Evolutionary conservation across 768 basidiomycete genomes (phyloP).

Genomic region (Leccinum barrowsii): DNA sequence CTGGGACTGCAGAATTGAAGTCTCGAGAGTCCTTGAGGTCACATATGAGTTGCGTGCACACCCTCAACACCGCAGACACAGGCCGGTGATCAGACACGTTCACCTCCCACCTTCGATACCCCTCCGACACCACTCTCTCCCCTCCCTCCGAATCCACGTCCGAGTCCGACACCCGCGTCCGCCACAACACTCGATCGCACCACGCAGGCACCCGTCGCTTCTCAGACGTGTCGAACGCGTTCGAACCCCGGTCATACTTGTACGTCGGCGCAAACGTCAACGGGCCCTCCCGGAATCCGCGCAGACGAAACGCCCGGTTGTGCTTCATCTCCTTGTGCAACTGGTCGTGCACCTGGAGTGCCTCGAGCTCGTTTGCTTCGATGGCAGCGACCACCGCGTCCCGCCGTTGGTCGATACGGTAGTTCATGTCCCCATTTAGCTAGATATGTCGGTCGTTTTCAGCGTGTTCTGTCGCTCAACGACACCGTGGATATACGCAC

Average conservation of each 20-base stretch:
- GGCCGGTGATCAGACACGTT: slow-evolving; percentile 91
- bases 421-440: slow-evolving; percentile 95
- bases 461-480: not conserved
- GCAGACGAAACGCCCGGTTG: slow-evolving; percentile 85
- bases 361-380: slow-evolving; percentile 58
- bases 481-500: slow-evolving; percentile 34
- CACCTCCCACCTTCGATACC: slow-evolving; percentile 80
- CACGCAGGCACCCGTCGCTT: slow-evolving; percentile 90
- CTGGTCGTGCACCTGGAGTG: slow-evolving; percentile 78
- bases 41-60: slow-evolving; percentile 24
- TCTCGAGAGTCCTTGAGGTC: no score
- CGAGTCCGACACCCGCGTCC: slow-evolving; percentile 18
- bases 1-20: no score
- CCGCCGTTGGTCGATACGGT: slow-evolving; percentile 90
- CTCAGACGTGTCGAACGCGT: slow-evolving; percentile 83
- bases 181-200: slow-evolving; percentile 94
- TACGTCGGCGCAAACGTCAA: slow-evolving; percentile 88
- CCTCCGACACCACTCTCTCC: slow-evolving; percentile 57
- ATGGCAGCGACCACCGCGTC: slow-evolving; percentile 76
- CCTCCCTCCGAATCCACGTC: slow-evolving; percentile 39
- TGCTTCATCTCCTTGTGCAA: slow-evolving; percentile 82
- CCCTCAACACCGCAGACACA: slow-evolving; percentile 71
- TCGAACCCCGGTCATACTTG: slow-evolving; percentile 83
- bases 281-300: slow-evolving; percentile 77
- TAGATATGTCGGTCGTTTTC: slow-evolving; percentile 27